Evolutionary conservation across 495 filamentous ascomycete species (phyloP).

Genomic region (Xylona heveae): DNA sequence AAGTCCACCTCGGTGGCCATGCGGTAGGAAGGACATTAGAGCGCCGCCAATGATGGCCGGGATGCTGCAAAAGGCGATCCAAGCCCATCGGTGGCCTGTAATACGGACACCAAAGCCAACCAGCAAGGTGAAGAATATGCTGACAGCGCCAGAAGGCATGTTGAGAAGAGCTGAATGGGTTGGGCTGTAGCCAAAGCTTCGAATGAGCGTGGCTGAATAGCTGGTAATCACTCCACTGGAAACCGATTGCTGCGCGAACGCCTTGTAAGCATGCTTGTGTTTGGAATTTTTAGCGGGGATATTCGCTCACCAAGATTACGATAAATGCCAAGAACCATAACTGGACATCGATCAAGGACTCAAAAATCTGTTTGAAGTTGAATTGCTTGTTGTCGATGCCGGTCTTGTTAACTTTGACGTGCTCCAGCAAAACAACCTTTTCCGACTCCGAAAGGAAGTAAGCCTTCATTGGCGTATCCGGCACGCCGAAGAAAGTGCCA

Average conservation of each 20-base stretch:
- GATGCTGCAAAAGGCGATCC: conserved; percentile 21
- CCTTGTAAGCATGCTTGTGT: too few relatives aligned
- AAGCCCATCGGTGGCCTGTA: conserved; percentile 27
- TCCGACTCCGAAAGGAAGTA: neutral
- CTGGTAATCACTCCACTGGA: conserved; percentile 39
- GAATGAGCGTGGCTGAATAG: conserved; percentile 38
- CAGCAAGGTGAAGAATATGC: conserved; percentile 30
- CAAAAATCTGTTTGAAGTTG: conserved; percentile 2
- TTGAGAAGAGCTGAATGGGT: conserved; percentile 36
- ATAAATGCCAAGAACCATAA: conserved; percentile 5
- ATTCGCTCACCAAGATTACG: conserved; percentile 3
- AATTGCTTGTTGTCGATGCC: conserved; percentile 4
- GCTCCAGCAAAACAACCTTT: conserved; percentile 12
- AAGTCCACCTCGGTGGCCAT: conserved; percentile 23
- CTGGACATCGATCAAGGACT: conserved; percentile 4
- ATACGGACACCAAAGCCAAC: conserved; percentile 24
- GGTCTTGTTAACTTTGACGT: conserved; percentile 13
- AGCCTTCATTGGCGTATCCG: neutral
- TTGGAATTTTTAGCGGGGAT: neutral
- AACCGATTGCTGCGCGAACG: conserved; percentile 17
- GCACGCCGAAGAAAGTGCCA: neutral
- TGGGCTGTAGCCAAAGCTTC: conserved; percentile 32
- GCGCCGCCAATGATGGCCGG: conserved; percentile 32
- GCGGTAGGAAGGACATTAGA: conserved; percentile 35
- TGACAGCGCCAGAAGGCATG: conserved; percentile 37